Conservation (phyloP, 176 grass and related monocot species). For the Thinopyrum elongatum region DNA sequence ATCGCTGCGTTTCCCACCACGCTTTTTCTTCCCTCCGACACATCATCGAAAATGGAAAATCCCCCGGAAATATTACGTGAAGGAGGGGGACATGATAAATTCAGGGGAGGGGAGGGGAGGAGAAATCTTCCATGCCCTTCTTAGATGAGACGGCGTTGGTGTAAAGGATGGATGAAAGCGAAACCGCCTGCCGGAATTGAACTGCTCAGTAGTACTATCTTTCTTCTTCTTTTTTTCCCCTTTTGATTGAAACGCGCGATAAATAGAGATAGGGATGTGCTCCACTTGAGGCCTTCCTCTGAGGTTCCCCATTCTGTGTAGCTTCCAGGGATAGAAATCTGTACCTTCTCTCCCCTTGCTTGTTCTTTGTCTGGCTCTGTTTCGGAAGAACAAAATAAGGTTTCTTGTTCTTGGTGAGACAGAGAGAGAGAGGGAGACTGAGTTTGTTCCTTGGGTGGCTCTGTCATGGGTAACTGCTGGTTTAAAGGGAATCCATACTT, state of each 20-base stretch:
- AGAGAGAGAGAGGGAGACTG: slow-evolving; percentile 1
- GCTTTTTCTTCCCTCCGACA: slow-evolving; percentile 19
- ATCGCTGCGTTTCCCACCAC: slow-evolving; percentile 18
- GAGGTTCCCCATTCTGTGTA: slow-evolving; percentile 27
- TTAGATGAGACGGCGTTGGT: slow-evolving; percentile 30
- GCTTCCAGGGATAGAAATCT: slow-evolving; percentile 25
- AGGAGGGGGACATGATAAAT: slow-evolving; percentile 19
- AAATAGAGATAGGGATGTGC: slow-evolving; percentile 29
- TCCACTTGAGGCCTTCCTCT: slow-evolving; percentile 31
- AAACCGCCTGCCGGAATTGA: slow-evolving; percentile 26
- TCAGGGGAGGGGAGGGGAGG: background rate
- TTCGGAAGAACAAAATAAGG: background rate
- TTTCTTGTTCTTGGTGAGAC: slow-evolving; percentile 24
- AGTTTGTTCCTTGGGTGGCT: slow-evolving; percentile 2
- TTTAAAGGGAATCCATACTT: slow-evolving; percentile 48
- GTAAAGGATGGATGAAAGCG: background rate
- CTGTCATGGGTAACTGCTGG: slow-evolving; percentile 67
- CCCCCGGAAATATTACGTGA: background rate
- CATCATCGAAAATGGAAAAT: background rate
- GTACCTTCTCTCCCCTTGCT: background rate
- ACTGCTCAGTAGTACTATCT: background rate
- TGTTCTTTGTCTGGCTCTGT: background rate
- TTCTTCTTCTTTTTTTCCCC: background rate
- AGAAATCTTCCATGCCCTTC: slow-evolving; percentile 24
- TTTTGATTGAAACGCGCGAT: slow-evolving; percentile 25